Evolutionary conservation across 2,329 filamentous ascomycete species (phyloP), one percentile per base, ranked within the genome.

Genomic region (Pseudogymnoascus sp.): DNA sequence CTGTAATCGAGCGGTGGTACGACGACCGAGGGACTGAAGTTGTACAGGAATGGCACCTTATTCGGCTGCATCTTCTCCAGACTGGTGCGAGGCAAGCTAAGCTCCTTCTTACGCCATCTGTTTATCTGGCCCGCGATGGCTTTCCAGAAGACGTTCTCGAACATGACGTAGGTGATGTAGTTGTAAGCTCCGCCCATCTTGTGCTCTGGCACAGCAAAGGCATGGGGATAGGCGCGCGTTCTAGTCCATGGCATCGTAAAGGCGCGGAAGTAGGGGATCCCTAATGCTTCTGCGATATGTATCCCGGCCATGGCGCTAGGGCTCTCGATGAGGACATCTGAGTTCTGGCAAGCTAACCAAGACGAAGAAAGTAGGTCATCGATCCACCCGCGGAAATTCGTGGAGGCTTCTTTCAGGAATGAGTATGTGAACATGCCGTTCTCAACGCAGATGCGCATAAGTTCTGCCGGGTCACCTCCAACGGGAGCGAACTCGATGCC

Each of bases 221-320:
- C 95, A 75, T 99, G 95, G 2, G 95, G 95, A 70, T 99, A 99
- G 0, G 93, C 92, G 61, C 95, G 83, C 14, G 95, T 99, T 59
- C 93, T 87, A 0, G 95, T 96, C 95, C 95, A 99, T 0, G 95
- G 95, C 95, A 99, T 99, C 16, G 92, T 96, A 73, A 99, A 99
- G 0, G 93, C 93, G 62, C 95, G 87, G 79, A 97, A 97, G 75
- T 99, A 99, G 0, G 95, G 95, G 49, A 99, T 96, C 12, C 85
- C 82, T 1, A 99, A 81, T 23, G 92, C 91, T 76, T 99, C 95
- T 1, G 95, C 95, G 67, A 99, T 96, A 74, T 99, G 95, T 61
- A 99, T 96, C 25, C 95, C 95, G 0, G 89, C 92, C 95, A 99
- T 99, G 12, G 95, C 92, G 63, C 91, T 96, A 0, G 95, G 95